Evolutionary conservation across 306 rosid species (phyloP).

Genomic region (Lathyrus aphaca): DNA sequence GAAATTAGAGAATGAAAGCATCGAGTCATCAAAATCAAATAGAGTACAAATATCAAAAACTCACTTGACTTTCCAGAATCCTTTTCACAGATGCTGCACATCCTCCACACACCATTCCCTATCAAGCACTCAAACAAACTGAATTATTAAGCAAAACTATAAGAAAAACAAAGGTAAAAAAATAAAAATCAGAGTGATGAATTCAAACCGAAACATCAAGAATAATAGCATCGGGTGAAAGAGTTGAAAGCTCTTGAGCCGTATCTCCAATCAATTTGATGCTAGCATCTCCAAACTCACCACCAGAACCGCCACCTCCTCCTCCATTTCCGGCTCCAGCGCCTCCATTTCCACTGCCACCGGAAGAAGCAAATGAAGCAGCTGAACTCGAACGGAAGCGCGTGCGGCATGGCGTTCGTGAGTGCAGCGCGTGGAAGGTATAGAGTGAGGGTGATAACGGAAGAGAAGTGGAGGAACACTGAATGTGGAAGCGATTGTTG

Average conservation of each 20-base stretch:
- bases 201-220: constrained; percentile 85
- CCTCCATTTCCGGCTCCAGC: constrained; percentile 53
- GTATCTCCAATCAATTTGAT: constrained; percentile 55
- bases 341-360: constrained; percentile 61
- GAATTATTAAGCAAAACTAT: neutral
- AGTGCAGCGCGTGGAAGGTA: constrained; percentile 36
- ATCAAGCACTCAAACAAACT: constrained; percentile 21
- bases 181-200: neutral
- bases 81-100: constrained; percentile 91
- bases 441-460: constrained; percentile 42
- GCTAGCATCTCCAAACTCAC: constrained; percentile 59
- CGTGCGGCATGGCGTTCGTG: constrained; percentile 42
- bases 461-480: constrained; percentile 19
- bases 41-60: constrained; percentile 36
- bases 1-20: constrained; percentile 29
- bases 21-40: constrained; percentile 21
- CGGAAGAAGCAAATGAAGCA: constrained; percentile 58
- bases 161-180: constrained; percentile 3
- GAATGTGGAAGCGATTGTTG: constrained; percentile 35
- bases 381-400: constrained; percentile 65
- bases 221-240: constrained; percentile 67
- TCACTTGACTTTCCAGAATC: constrained; percentile 83
- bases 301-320: constrained; percentile 47
- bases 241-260: constrained; percentile 56
- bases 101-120: constrained; percentile 86